These are phyloP conservation scores for Candida cerambycidarum DNA, from an alignment of 805 yeast genomes.

Conservation along the genomic window DNA sequence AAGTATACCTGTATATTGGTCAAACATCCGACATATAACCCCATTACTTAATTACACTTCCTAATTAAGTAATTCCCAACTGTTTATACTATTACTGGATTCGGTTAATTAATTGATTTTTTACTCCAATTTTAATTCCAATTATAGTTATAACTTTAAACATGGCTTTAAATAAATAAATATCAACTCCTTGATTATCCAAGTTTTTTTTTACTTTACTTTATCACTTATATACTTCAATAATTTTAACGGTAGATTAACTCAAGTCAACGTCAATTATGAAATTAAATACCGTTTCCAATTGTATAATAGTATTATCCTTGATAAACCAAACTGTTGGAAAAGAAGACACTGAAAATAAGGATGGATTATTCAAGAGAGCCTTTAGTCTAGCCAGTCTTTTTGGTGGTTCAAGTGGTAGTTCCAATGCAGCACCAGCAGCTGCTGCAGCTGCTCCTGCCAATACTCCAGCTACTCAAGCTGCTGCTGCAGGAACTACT, in stretches of 20 bases:
- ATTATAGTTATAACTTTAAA: background rate
- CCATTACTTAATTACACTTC: constrained; percentile 3
- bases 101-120: constrained; percentile 4
- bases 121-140: constrained; percentile 6
- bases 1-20: background rate
- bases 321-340: constrained; percentile 22
- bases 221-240: background rate
- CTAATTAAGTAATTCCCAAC: background rate
- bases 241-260: constrained; percentile 10
- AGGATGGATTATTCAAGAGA: constrained; percentile 14
- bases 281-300: constrained; percentile 25
- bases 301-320: constrained; percentile 23
- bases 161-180: constrained; percentile 2
- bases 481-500: constrained; percentile 7
- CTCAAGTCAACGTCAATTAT: constrained; percentile 16
- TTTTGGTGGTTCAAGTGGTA: constrained; percentile 5
- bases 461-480: background rate
- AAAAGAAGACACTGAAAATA: constrained; percentile 8
- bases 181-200: constrained; percentile 6
- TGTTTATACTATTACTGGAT: constrained; percentile 6
- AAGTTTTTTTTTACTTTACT: constrained; percentile 1
- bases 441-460: constrained; percentile 6
- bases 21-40: background rate
- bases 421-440: background rate
- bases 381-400: constrained; percentile 8